Conservation (phyloP, 192 early-diverging fungal species). For the Martensiomyces pterosporus region DNA sequence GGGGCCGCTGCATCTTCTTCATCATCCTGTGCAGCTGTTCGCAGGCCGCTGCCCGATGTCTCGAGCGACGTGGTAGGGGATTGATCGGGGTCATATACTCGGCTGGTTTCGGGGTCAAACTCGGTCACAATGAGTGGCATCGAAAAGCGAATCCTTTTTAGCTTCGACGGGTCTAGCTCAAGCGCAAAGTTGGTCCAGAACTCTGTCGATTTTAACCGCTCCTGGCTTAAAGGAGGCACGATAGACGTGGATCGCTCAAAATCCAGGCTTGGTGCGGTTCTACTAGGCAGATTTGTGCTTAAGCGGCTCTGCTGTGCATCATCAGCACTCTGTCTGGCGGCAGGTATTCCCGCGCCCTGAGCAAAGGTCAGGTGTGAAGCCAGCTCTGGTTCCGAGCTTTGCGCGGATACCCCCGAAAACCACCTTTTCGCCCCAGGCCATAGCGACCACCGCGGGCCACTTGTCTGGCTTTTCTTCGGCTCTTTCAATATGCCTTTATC, state of each 20-base stretch:
- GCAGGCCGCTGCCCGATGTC: constrained; percentile 8
- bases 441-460: constrained; percentile 37
- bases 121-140: constrained; percentile 54
- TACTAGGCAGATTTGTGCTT: constrained; percentile 6
- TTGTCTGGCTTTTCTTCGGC: constrained; percentile 26
- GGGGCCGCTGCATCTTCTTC: constrained; percentile 1
- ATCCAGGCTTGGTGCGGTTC: constrained; percentile 45
- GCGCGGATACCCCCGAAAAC: constrained; percentile 25
- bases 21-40: not conserved
- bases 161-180: constrained; percentile 42
- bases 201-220: constrained; percentile 50
- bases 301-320: too few relatives aligned
- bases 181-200: constrained; percentile 49
- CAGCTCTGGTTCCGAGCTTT: constrained; percentile 2
- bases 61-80: constrained; percentile 18
- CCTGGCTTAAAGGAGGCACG: constrained; percentile 47
- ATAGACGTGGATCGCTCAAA: constrained; percentile 44
- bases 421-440: constrained; percentile 47
- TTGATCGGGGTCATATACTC: constrained; percentile 21
- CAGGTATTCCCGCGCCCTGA: constrained; percentile 42
- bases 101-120: constrained; percentile 38
- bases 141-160: constrained; percentile 50
- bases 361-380: constrained; percentile 30
- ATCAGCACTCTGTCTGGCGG: constrained; percentile 6
- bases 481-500: constrained; percentile 45